Base-by-base conservation (phyloP, 1,284 basidiomycete genomes). In the Porodaedalea pini region DNA sequence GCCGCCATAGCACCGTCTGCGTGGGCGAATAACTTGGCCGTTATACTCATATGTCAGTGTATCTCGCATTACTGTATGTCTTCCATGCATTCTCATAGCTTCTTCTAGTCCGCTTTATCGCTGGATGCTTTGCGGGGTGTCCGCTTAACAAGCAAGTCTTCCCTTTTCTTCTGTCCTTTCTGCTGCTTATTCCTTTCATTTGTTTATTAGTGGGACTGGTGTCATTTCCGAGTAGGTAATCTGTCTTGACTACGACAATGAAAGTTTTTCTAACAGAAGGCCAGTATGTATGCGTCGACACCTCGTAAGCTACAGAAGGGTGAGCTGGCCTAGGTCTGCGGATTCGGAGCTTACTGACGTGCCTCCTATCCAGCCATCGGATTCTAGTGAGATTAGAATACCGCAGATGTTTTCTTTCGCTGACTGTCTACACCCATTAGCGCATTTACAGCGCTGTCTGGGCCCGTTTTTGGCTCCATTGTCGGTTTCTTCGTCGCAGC, bases 401-500 rank as follows among this genome's bases (percentile, higher is more conserved):
- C n/a, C n/a, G 17, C 19, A 27, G 10, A 43, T 13, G 11, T 17
- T 8, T 5, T 49, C 19, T 49, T n/a, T 1, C 13, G 5, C 10
- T 1, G n/a, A 23, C 21, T 45, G 13, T 45, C 10, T 8, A 25
- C n/a, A 21, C 25, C n/a, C 10, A 5, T 1, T 34, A 65, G 65
- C 45, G 40, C 58, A 0, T 64, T 66, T 19, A 65, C 57, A 40
- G 59, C 63, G 2, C 54, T 67, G 0, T 64, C 64, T 1, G 67
- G 64, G 1, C 67, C 68, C 1, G 64, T 63, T 45, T 50, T 67
- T 36, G 66, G 64, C 3, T 61, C 63, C 4, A 45, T 67, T 5
- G 54, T 66, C 25, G 68, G 67, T 2, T 67, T 67, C 52, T 67
- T 68, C 49, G 59, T 69, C 15, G 64, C 65, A 10, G 65, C 62